Percentiles rank a stretch among this genome's conserved stretches.
Evolutionary conservation across 1,139 yeast genomes (phyloP).

Genomic region (Suhomyces bribrorum): DNA sequence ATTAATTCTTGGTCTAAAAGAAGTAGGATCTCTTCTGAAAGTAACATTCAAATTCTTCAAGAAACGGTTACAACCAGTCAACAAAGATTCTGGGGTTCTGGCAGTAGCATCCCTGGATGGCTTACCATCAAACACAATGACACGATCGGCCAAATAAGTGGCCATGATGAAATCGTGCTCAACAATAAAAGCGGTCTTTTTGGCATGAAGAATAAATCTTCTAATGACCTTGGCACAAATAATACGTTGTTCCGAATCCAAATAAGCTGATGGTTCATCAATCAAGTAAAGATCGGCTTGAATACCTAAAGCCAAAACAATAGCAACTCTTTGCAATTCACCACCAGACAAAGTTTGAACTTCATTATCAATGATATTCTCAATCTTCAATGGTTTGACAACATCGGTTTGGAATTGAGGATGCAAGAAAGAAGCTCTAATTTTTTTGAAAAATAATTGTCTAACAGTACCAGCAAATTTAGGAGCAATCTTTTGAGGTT

Average conservation of each 20-base stretch:
- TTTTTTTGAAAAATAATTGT: conserved; percentile 93
- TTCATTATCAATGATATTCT: conserved; percentile 93
- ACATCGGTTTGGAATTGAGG: conserved; percentile 99
- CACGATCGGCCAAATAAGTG: conserved; percentile 96
- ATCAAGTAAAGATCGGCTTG: conserved; percentile 95
- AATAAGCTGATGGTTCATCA: conserved; percentile 98
- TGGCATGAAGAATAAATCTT: conserved; percentile 92
- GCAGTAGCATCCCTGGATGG: conserved; percentile 87
- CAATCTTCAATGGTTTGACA: conserved; percentile 90
- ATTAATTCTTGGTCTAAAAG: conserved; percentile 97
- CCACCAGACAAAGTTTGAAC: conserved; percentile 98
- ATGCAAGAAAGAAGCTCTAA: conserved; percentile 88
- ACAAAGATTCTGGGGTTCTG: conserved; percentile 82
- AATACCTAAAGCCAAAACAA: conserved; percentile 88
- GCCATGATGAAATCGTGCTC: conserved; percentile 99
- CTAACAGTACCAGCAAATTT: conserved; percentile 98
- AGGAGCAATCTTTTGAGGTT: conserved; percentile 98
- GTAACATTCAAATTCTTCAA: conserved; percentile 96
- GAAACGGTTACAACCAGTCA: conserved; percentile 96
- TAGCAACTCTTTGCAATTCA: conserved; percentile 99
- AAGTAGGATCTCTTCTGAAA: conserved; percentile 97
- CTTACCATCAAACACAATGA: conserved; percentile 93
- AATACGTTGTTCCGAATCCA: conserved; percentile 99
- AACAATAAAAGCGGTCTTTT: conserved; percentile 95
- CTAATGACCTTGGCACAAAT: conserved; percentile 97